A percentile compares a stretch with the other conserved stretches of the same genome.
These are phyloP conservation scores for Alternaria sp. DNA, from an alignment of 2,329 filamentous ascomycete genomes.

Conservation along the genomic window DNA sequence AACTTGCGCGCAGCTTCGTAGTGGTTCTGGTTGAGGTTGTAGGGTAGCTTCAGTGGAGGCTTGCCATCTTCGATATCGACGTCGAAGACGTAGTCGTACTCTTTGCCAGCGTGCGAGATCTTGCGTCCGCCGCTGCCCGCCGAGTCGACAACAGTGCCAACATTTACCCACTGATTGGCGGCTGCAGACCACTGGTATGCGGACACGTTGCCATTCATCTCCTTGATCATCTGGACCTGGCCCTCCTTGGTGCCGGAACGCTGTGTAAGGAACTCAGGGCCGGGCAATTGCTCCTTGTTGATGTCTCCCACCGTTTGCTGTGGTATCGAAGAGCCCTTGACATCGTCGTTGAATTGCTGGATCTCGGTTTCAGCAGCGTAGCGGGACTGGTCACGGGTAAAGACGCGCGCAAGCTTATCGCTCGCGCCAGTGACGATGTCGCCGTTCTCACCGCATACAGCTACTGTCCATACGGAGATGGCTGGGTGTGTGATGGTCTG, in stretches of 20 bases:
- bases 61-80: conserved; percentile 96
- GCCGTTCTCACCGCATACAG: conserved; percentile 79
- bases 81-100: conserved; percentile 96
- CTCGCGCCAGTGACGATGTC: conserved; percentile 95
- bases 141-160: conserved; percentile 93
- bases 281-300: conserved; percentile 90
- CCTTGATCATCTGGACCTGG: conserved; percentile 89
- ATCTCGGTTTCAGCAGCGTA: conserved; percentile 72
- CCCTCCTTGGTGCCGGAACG: conserved; percentile 94
- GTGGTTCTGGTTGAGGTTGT: conserved; percentile 89
- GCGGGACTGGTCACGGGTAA: conserved; percentile 74
- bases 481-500: conserved; percentile 98
- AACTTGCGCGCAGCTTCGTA: conserved; percentile 93
- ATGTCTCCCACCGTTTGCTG: conserved; percentile 78
- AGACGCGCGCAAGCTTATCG: conserved; percentile 83
- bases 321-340: conserved; percentile 84
- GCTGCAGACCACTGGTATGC: conserved; percentile 84
- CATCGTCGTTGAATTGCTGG: conserved; percentile 78
- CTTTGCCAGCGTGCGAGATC: conserved; percentile 75
- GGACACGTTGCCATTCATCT: conserved; percentile 79
- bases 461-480: conserved; percentile 93
- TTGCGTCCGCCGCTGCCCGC: conserved; percentile 75
- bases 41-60: conserved; percentile 90
- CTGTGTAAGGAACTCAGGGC: conserved; percentile 81
- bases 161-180: conserved; percentile 75